phyloP scores from a whole-genome alignment of 495 filamentous ascomycete species.

The Xylaria longipes region DNA sequence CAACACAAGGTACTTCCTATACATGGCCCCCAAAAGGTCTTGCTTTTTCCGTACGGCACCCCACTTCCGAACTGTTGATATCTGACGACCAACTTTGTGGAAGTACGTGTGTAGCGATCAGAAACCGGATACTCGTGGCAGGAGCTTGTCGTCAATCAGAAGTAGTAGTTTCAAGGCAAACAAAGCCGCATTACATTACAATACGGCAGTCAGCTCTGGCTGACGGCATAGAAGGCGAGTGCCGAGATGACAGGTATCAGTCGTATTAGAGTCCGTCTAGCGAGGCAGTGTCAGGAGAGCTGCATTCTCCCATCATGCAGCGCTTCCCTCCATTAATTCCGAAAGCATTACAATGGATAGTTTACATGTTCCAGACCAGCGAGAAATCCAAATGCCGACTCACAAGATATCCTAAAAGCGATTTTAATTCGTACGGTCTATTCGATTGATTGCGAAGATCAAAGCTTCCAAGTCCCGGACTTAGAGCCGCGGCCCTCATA shows the following conservation, averaged over 20 bases:
- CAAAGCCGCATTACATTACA: slow-evolving; percentile 2
- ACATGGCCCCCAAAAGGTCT: not conserved
- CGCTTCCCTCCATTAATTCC: not conserved
- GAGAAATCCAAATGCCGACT: not conserved
- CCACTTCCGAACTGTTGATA: not conserved
- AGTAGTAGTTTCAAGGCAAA: not conserved
- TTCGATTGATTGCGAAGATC: not conserved
- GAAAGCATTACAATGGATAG: slow-evolving; percentile 3
- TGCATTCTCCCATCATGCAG: slow-evolving; percentile 2
- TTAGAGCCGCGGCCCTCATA: not conserved
- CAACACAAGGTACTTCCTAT: not conserved
- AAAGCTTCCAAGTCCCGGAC: not conserved
- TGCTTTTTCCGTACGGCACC: not conserved
- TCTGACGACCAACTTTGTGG: not conserved
- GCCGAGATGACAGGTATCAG: not conserved
- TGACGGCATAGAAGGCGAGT: slow-evolving; percentile 16
- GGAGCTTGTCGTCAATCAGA: not conserved
- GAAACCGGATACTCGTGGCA: not conserved
- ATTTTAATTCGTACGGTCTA: too few species aligned
- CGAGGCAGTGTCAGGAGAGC: not conserved
- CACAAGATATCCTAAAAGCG: not conserved
- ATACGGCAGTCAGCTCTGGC: slow-evolving; percentile 11
- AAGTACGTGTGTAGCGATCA: not conserved
- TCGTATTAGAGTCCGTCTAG: not conserved
- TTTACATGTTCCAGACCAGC: not conserved